Base-by-base conservation (phyloP, 331 rosid species). In the Pyrus hybrid region DNA sequence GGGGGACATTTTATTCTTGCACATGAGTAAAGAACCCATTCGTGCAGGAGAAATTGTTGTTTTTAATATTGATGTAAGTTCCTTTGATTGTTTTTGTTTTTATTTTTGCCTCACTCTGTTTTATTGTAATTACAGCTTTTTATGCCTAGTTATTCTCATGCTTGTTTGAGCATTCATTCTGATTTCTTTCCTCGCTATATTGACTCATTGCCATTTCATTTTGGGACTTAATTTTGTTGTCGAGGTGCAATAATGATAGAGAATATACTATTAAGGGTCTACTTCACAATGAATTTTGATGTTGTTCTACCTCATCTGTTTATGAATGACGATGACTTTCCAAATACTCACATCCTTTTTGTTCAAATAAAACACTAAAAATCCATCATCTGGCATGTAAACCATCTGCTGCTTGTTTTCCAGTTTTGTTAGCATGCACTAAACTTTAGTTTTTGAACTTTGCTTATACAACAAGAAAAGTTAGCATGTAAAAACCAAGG, bases 11-110 rank as follows among this genome's bases (percentile, higher is more conserved):
- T 86, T 90, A 63, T 90, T 92, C 82, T 80, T 92, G 77, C 96
- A 85, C 88, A 88, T 92, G 96, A 88, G 86, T 80, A 85, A 86
- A 58, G 94, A 88, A 68, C 97, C 97, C 26, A 92, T 92, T 77
- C 91, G 97, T 63, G 88, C 97, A 0, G 97, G 97, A 78, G 97
- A 92, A 84, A 92, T 92, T 87, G 97, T 92, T 69, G 96, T 92
- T 21, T 92, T 92, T 63, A 90, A 92, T 71, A 86, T 90, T 25
- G 96, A 90, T 77, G 97, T 92, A 83, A 84, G 97, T 69, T 68
- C 47, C 54, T 64, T 11, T 26, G 23, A 1, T 10, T 67, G 71
- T 23, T 13, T 33, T 76, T 58, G 37, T 33, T 62, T 66, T 57
- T 14, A 22, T 2, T n/a, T 37, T 63, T 30, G 49, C 22, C 29